Base-by-base conservation (phyloP, 768 basidiomycete genomes). In the Kwoniella europaea region DNA sequence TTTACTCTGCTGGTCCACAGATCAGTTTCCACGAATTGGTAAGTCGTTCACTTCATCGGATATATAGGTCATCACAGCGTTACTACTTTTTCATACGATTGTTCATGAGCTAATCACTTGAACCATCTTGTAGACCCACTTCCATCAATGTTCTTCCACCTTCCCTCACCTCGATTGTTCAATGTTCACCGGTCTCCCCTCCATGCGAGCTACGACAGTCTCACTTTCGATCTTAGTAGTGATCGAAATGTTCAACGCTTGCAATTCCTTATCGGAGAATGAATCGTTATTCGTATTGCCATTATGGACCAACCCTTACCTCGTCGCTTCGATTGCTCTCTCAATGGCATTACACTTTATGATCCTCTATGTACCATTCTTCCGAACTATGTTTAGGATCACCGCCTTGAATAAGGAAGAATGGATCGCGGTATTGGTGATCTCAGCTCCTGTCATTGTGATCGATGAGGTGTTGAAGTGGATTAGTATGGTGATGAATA, bases 331-430 rank as follows among this genome's bases (percentile, higher is more conserved):
- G 41, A 92, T 98, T 79, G 83, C 90, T 16, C 85, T 99, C 65
- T 95, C 93, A 83, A 98, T 98, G 95, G 89, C 85, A 1, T 86
- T 98, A 35, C 96, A 98, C 84, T 88, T 97, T 77, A 91, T 90
- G 86, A 98, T 98, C 78, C 87, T 99, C 72, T 99, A 99, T 83
- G 92, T 97, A 44, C 95, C 96, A 3, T 93, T 97, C 90, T 94
- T 99, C 72, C 75, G 94, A 91, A 86, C 89, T 7, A 80, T 97
- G 68, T 98, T 98, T 81, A 92, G 91, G 54, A 97, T 98, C 82
- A 90, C 91, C 0, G 94, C 95, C 3, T 88, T 99, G 71, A 96
- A 98, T 86, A 93, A 91, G 92, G 84, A 83, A 22, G 96, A 99
- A 84, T 99, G 96, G 96, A 89, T 91, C 83, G 94, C 94, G 18